Base-by-base conservation (phyloP, 2,329 filamentous ascomycete species). In the Xylaria sp. region DNA sequence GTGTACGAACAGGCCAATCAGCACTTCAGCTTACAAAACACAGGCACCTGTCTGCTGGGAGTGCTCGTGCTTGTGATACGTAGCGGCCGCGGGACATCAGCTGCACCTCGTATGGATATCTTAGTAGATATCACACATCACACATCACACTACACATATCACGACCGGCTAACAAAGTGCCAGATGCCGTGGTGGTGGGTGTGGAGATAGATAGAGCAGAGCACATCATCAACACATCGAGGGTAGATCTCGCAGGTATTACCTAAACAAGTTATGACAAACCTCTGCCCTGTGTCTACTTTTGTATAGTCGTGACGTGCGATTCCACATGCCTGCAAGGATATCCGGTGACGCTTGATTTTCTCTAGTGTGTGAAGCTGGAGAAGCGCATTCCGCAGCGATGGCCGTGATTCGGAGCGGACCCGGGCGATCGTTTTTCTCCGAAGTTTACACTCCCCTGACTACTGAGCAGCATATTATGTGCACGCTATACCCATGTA, bases 1-100 rank as follows among this genome's bases (percentile, higher is more conserved):
- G n/a, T 47, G 55, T 65, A 6, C 59, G 58, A 63, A 37, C 51
- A 12, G 42, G 12, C 64, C 60, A 63, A 67, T 68, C 47, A 48
- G 9, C 23, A 9, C 42, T 23, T 35, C 51, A 5, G 16, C 13
- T 50, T 32, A 40, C 32, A 16, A 27, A 44, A 53, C 37, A 48
- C 44, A 13, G n/a, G 16, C 2, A 27, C 3, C 44, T 8, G 13
- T n/a, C 13, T 21, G 37, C 25, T 37, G 5, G 51, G 32, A 25
- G 12, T 2, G 25, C 18, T 25, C 44, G 40, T 42, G 18, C 40
- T 25, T 32, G 40, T 42, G 18, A 13, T 44, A 42, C 42, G 25
- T 37, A 63, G 29, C 8, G 21, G 40, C 51, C 27, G 61, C 61
- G 40, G 61, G 51, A n/a, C 27, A 21, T 44, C 32, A 35, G 32